phyloP scores from a whole-genome alignment of 345 rosid species.

The Brassica cretica region DNA sequence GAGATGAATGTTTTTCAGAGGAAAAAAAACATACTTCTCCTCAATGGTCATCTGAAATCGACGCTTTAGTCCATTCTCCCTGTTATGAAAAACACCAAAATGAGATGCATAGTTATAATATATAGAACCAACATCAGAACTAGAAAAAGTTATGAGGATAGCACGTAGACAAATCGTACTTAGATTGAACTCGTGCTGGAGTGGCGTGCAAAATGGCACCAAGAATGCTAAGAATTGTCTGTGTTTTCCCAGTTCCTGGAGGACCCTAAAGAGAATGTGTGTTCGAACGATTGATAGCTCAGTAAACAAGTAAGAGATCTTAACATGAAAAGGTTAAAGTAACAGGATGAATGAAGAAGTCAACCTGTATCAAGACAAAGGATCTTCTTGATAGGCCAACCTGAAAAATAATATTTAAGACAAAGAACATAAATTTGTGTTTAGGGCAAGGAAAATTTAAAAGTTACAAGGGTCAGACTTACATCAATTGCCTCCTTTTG shows the following conservation, averaged over 20 bases:
- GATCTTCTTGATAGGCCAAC: conserved; percentile 82
- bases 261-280: conserved; percentile 69
- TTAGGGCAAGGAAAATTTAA: background rate
- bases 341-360: conserved; percentile 26
- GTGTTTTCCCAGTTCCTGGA: conserved; percentile 98
- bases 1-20: background rate
- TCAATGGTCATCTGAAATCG: conserved; percentile 61
- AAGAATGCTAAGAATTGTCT: conserved; percentile 88
- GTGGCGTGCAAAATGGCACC: conserved; percentile 95
- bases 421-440: conserved; percentile 22
- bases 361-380: conserved; percentile 90
- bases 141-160: conserved; percentile 4
- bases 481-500: conserved; percentile 88
- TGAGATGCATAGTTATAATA: background rate
- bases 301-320: background rate
- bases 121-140: background rate
- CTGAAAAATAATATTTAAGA: conserved; percentile 47
- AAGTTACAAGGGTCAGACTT: conserved; percentile 38
- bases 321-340: background rate
- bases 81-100: conserved; percentile 27
- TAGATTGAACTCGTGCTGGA: conserved; percentile 69
- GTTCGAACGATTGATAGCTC: background rate
- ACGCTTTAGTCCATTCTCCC: conserved; percentile 50
- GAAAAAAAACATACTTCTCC: conserved; percentile 65
- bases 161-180: conserved; percentile 45